These are phyloP conservation scores for Neonectria faginata DNA, from an alignment of 2,329 filamentous ascomycete genomes.

Conservation along the genomic window DNA sequence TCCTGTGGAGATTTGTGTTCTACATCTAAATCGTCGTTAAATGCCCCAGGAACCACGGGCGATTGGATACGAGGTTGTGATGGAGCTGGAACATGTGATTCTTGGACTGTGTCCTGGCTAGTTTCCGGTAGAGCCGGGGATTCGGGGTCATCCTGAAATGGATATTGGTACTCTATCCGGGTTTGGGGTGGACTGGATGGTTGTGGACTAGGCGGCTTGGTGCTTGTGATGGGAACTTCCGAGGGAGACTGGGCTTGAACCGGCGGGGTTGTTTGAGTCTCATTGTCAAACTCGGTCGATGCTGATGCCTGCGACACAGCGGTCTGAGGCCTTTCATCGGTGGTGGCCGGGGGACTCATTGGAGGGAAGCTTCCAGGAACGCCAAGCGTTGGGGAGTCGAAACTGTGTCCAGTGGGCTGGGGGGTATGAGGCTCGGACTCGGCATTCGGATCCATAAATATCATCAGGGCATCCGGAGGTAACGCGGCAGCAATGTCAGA, in stretches of 20 bases:
- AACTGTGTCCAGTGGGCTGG: constrained; percentile 32
- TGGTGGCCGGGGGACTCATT: constrained; percentile 51
- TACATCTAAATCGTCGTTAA: constrained; percentile 54
- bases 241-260: constrained; percentile 49
- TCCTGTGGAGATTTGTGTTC: constrained; percentile 27
- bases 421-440: constrained; percentile 26
- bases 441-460: constrained; percentile 30
- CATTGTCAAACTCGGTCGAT: constrained; percentile 78
- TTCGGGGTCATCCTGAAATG: constrained; percentile 61
- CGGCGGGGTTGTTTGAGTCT: constrained; percentile 71
- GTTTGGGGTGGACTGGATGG: constrained; percentile 40
- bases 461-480: constrained; percentile 39
- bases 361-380: constrained; percentile 72
- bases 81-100: constrained; percentile 37
- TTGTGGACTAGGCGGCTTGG: constrained; percentile 48
- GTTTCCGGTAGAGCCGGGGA: constrained; percentile 33
- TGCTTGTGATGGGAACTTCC: constrained; percentile 42
- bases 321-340: constrained; percentile 66
- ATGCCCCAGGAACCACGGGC: constrained; percentile 46
- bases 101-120: constrained; percentile 28
- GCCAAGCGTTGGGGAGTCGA: constrained; percentile 75
- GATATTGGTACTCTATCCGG: constrained; percentile 61
- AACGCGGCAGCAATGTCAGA: constrained; percentile 40
- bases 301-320: constrained; percentile 70
- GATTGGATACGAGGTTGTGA: constrained; percentile 21